Evolutionary conservation across 2,329 filamentous ascomycete genomes (phyloP), one percentile per base, ranked within the genome.

Genomic region (Phyllosticta paracitricarpa): DNA sequence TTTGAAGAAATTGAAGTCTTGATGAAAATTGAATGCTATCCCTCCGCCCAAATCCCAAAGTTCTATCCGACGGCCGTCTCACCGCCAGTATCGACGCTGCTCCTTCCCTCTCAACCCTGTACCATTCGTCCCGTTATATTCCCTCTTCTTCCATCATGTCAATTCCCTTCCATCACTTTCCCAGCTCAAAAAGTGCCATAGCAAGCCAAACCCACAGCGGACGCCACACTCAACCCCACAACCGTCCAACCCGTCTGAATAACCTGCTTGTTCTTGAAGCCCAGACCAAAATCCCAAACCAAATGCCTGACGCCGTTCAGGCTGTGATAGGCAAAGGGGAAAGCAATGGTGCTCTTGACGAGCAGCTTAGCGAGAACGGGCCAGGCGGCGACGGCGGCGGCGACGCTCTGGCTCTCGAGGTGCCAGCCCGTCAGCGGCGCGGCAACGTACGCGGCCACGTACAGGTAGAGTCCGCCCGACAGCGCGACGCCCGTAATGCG

Each of bases 401-500:
- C 85, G 69, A 89, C 73, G 24, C 79, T 82, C 24, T 82, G 82
- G 28, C 79, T 83, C 73, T 88, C 86, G 58, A 89, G 73, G 71
- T 89, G 84, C 82, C 83, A 86, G 66, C 87, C 92, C 60, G 90
- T 75, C 53, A 88, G 76, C 4, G 92, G 92, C 0, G 91, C 86
- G 66, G 83, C 83, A 64, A 96, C 87, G 81, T 97, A 97, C 60
- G 87, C 84, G 66, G 85, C 76, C 65, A 88, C 86, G 80, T 90
- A 96, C 73, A 84, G 75, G 82, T 97, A 97, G 65, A 96, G 81
- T 57, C 80, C 77, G 65, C 87, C 89, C 63, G 86, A 87, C 67
- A 95, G 82, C 63, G 81, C 75, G 71, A 82, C 77, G 69, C 90
- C 92, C n/a, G 90, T 93, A 78, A 96, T 85, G 70, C 92, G 91